A percentile compares a stretch with the other conserved stretches of the same genome.
Conservation (phyloP, 2,329 filamentous ascomycete genomes). For the Zalaria sp. region DNA sequence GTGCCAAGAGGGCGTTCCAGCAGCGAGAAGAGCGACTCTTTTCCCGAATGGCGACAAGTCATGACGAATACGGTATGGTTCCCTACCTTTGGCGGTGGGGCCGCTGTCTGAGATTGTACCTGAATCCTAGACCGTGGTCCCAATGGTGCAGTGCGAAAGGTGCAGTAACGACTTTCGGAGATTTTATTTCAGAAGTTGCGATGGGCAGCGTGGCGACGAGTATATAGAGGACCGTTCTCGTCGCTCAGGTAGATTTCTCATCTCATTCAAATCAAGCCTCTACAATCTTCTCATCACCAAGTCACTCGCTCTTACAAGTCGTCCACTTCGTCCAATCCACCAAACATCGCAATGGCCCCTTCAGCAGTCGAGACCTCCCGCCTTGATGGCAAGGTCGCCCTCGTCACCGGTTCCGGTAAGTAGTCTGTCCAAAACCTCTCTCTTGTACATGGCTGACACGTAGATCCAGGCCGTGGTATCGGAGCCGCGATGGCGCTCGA, state of each 20-base stretch:
- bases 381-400: conserved; percentile 39
- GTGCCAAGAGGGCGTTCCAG: neutral
- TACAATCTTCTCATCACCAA: conserved; percentile 1
- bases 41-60: neutral
- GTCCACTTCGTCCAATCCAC: conserved; percentile 4
- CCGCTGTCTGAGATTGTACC: neutral
- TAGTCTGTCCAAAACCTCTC: neutral
- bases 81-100: neutral
- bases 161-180: neutral
- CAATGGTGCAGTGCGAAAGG: neutral
- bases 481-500: conserved; percentile 53
- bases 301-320: conserved; percentile 3
- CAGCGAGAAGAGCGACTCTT: neutral
- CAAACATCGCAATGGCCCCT: conserved; percentile 18
- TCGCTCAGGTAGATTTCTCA: neutral
- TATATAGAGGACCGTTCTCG: neutral
- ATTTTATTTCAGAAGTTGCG: neutral
- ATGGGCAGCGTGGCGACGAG: neutral
- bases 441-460: neutral
- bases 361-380: conserved; percentile 31
- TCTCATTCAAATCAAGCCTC: conserved; percentile 1
- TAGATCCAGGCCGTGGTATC: conserved; percentile 43
- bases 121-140: neutral
- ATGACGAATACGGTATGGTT: neutral
- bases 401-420: conserved; percentile 38